Conservation (phyloP, 2,329 filamentous ascomycete species). For the Pyricularia grisea region DNA sequence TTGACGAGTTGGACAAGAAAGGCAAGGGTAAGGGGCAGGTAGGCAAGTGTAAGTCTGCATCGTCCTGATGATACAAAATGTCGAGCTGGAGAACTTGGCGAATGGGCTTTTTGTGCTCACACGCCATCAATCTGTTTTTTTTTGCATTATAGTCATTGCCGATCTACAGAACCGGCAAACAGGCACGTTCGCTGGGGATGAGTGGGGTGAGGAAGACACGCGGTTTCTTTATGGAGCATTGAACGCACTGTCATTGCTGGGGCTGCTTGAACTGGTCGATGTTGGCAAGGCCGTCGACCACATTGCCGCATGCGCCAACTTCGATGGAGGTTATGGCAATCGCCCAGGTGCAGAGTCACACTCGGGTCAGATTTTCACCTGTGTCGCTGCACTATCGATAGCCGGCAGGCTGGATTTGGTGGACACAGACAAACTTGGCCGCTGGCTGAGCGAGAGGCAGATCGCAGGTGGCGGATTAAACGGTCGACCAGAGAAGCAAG, state of each 20-base stretch:
- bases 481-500: slow-evolving; percentile 86
- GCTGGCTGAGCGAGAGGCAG: slow-evolving; percentile 91
- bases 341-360: slow-evolving; percentile 89
- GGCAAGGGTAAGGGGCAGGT: slow-evolving; percentile 57
- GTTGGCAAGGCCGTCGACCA: slow-evolving; percentile 72
- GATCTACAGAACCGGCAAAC: slow-evolving; percentile 69
- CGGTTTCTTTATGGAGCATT: slow-evolving; percentile 87
- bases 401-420: slow-evolving; percentile 73
- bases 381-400: slow-evolving; percentile 78
- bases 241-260: slow-evolving; percentile 79
- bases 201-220: slow-evolving; percentile 95
- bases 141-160: slow-evolving; percentile 54
- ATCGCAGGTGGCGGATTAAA: slow-evolving; percentile 82
- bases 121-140: slow-evolving; percentile 5
- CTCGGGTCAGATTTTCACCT: slow-evolving; percentile 92
- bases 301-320: slow-evolving; percentile 76
- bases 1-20: slow-evolving; percentile 69
- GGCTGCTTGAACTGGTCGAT: slow-evolving; percentile 63
- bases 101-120: background rate
- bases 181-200: slow-evolving; percentile 86
- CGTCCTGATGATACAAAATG: background rate
- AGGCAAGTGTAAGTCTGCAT: slow-evolving; percentile 59
- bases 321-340: slow-evolving; percentile 89
- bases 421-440: slow-evolving; percentile 70
- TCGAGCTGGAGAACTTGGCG: background rate